Evolutionary conservation across 73 alveolate genomes (phyloP), one percentile per base, ranked within the genome.

Genomic region (Durusdinium trenchii): DNA sequence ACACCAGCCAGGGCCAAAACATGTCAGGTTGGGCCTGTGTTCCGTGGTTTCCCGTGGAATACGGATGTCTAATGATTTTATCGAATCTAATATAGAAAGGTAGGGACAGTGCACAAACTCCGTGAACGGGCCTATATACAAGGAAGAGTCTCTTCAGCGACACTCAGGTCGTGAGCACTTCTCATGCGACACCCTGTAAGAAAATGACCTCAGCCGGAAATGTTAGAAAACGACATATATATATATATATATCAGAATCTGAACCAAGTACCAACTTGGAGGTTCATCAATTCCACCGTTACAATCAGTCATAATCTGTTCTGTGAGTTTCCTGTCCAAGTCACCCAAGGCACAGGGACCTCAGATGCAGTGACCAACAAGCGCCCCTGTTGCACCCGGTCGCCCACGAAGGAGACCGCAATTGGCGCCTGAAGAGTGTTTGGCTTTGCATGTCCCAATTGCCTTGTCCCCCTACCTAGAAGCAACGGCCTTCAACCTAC

Each of bases 151-250:
- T n/a, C n/a, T n/a, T n/a, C n/a, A n/a, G n/a, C n/a, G n/a, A n/a
- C n/a, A n/a, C n/a, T n/a, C n/a, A n/a, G n/a, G n/a, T n/a, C n/a
- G n/a, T n/a, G n/a, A n/a, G n/a, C n/a, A n/a, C n/a, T n/a, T n/a
- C n/a, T 91, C 95, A 91, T n/a, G 87, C 57, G 38, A 62, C 81
- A 43, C 97, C 97, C 75, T 91, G 97, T 46, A 91, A 87, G 87
- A 91, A 91, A 51, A 91, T 46, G 73, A 91, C 97, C 97, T 91
- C n/a, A 47, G 78, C 75, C 20, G 4, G 30, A 14, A 35, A 5
- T 78, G 52, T 38, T 18, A 40, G 20, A 45, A 38, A 26, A 32
- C 57, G 4, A 32, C 73, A 60, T 60, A 23, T 60, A 23, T 23
- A 60, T 60, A 30, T 73, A 51, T 23, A 10, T 47, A 36, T 30